Evolutionary conservation across 176 grass and related monocot genomes (phyloP).

Genomic region (Coix lacrymajobi): DNA sequence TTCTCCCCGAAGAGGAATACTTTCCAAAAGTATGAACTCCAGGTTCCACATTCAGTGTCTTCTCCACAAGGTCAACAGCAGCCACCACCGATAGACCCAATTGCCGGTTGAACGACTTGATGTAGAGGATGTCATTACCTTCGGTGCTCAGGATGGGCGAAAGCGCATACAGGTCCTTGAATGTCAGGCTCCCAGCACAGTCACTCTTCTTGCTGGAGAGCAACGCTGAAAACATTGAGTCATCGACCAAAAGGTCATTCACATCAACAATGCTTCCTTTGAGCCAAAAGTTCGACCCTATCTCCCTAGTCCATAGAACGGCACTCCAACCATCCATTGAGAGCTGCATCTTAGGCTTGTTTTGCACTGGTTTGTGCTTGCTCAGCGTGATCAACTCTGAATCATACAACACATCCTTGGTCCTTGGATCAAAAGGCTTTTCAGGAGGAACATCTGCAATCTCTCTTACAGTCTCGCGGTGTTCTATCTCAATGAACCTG

Average conservation of each 20-base stretch:
- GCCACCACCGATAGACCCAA: no score
- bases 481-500: neutral
- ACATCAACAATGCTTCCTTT: neutral
- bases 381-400: neutral
- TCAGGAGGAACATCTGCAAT: neutral
- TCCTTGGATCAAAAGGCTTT: neutral
- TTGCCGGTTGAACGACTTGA: no score
- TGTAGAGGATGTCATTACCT: neutral
- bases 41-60: no score
- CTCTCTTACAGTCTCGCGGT: neutral
- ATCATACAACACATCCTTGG: neutral
- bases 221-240: neutral
- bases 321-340: neutral
- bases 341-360: neutral
- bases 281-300: neutral
- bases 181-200: neutral
- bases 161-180: neutral
- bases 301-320: neutral
- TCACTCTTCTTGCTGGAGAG: neutral
- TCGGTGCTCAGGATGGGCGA: neutral
- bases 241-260: neutral
- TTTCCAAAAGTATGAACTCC: no score
- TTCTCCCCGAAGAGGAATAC: no score
- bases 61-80: no score
- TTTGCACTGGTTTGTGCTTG: neutral